These are phyloP conservation scores for Alternaria tenuissima DNA, from an alignment of 2,329 filamentous ascomycete genomes.

Conservation along the genomic window DNA sequence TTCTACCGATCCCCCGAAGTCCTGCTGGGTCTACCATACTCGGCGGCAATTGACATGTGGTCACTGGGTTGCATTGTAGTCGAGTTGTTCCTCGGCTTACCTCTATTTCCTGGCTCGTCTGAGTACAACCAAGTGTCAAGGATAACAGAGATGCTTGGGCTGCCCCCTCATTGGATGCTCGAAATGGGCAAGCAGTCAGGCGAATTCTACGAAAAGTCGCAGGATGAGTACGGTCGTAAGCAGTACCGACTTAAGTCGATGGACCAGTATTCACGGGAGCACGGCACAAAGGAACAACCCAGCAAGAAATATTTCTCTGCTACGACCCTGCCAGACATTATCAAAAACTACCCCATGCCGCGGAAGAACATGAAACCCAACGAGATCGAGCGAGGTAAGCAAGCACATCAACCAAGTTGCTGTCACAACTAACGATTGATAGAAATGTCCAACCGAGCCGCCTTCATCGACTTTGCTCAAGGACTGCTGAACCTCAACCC, in stretches of 20 bases:
- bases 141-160: constrained; percentile 97
- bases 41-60: constrained; percentile 99
- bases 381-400: constrained; percentile 91
- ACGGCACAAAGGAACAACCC: constrained; percentile 95
- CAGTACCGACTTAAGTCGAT: constrained; percentile 94
- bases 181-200: constrained; percentile 98
- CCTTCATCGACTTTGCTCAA: constrained; percentile 97
- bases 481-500: constrained; percentile 94
- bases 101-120: constrained; percentile 94
- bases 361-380: constrained; percentile 99
- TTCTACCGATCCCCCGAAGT: constrained; percentile 99
- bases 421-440: constrained; percentile 26
- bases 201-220: constrained; percentile 93
- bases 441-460: constrained; percentile 99
- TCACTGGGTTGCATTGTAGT: constrained; percentile 98
- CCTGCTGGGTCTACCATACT: constrained; percentile 92
- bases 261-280: constrained; percentile 96
- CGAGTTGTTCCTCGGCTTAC: constrained; percentile 92
- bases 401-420: background rate
- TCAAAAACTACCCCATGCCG: constrained; percentile 97
- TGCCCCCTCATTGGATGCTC: constrained; percentile 98
- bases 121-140: constrained; percentile 98
- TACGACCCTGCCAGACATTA: constrained; percentile 93
- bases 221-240: constrained; percentile 90
- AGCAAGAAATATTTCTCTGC: constrained; percentile 99